phyloP scores from a whole-genome alignment of 768 basidiomycete genomes.

The Lactarius psammicola region DNA sequence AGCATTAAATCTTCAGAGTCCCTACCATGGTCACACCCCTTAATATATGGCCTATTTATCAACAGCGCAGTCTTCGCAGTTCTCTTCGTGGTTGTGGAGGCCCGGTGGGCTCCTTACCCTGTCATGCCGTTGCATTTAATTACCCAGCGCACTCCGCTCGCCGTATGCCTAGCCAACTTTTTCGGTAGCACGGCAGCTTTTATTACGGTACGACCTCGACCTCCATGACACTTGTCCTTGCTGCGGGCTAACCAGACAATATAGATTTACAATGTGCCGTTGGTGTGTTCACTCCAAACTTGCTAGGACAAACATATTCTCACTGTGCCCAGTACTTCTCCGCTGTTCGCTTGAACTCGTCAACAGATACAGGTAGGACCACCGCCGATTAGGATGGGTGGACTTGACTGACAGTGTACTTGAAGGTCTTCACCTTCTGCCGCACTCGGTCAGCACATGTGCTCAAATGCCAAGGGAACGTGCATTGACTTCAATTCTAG shows the following conservation, averaged over 20 bases:
- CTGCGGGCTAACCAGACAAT: slow-evolving; percentile 25
- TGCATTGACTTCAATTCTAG: slow-evolving; percentile 39
- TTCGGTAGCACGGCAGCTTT: slow-evolving; percentile 75
- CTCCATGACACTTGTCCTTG: slow-evolving; percentile 26
- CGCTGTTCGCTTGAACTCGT: slow-evolving; percentile 66
- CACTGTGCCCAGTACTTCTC: slow-evolving; percentile 64
- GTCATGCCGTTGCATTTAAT: slow-evolving; percentile 87
- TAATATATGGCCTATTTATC: slow-evolving; percentile 64
- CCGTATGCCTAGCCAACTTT: slow-evolving; percentile 78
- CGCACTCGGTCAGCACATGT: slow-evolving; percentile 69
- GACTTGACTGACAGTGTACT: slow-evolving; percentile 7
- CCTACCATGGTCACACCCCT: slow-evolving; percentile 69
- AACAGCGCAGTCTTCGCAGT: slow-evolving; percentile 52
- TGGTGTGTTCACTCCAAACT: slow-evolving; percentile 47
- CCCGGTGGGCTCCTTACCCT: slow-evolving; percentile 73
- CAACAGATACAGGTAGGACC: slow-evolving; percentile 63
- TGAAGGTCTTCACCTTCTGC: slow-evolving; percentile 81
- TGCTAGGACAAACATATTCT: slow-evolving; percentile 22
- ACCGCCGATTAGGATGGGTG: slow-evolving; percentile 4
- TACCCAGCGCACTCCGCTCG: slow-evolving; percentile 73
- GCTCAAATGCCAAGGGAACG: slow-evolving; percentile 29
- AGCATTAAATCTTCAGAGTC: slow-evolving; percentile 78
- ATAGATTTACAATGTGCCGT: slow-evolving; percentile 80
- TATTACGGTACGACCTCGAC: slow-evolving; percentile 58
- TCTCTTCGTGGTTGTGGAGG: slow-evolving; percentile 77